Conservation (phyloP, 2,329 filamentous ascomycete genomes). For the Aspergillus quadricinctus region DNA sequence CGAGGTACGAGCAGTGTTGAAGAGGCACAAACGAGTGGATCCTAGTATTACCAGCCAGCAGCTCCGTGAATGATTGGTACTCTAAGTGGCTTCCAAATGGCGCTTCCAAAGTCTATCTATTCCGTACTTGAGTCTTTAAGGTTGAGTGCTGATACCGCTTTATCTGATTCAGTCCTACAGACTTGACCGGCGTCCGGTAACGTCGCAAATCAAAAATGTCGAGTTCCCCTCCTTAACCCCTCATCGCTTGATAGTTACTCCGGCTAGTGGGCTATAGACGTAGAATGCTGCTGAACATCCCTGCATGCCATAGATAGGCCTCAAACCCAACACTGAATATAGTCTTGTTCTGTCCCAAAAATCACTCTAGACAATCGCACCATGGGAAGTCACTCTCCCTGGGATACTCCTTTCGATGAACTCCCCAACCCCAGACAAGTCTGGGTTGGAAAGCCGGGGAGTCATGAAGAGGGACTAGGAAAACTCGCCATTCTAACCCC, state of each 20-base stretch:
- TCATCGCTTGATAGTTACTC: background rate
- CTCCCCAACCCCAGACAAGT: slow-evolving; percentile 48
- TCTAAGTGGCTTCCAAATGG: background rate
- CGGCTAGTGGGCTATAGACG: background rate
- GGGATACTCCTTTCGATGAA: slow-evolving; percentile 39
- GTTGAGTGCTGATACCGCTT: background rate
- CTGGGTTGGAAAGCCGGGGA: slow-evolving; percentile 45
- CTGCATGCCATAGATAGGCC: background rate
- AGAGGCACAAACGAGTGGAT: too few species aligned
- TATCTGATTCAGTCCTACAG: background rate
- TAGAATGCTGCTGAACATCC: background rate
- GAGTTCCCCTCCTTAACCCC: background rate
- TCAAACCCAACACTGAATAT: background rate
- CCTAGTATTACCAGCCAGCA: too few species aligned
- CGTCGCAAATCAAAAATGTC: too few species aligned
- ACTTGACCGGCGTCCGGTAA: background rate
- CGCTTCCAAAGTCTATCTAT: background rate
- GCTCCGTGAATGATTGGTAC: background rate
- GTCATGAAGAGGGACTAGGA: slow-evolving; percentile 50
- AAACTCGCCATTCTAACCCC: slow-evolving; percentile 50
- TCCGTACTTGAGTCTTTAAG: background rate
- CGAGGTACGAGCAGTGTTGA: too few species aligned
- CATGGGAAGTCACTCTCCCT: slow-evolving; percentile 15
- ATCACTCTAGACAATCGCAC: slow-evolving; percentile 1
- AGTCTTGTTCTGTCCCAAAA: background rate